These are phyloP conservation scores for Sisymbrium irio DNA, from an alignment of 345 rosid genomes.

Conservation along the genomic window DNA sequence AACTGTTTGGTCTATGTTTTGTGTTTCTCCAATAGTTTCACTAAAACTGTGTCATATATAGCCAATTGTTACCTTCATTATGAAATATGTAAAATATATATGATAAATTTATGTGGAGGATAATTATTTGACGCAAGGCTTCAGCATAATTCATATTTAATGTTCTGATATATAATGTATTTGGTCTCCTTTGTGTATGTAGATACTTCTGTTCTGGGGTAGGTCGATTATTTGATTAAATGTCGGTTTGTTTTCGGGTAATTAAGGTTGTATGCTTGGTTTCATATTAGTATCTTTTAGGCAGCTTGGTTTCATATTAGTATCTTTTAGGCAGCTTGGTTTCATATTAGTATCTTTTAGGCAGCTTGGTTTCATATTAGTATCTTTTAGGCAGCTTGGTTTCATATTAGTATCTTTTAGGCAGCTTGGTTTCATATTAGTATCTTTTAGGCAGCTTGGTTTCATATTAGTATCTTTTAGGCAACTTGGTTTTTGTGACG, in stretches of 20 bases:
- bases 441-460: no score
- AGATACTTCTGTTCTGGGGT: not conserved
- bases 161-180: no score
- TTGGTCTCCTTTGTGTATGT: not conserved
- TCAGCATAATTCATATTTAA: not conserved
- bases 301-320: no score
- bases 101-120: not conserved
- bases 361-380: no score
- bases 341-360: no score
- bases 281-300: no score
- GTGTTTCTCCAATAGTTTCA: not conserved
- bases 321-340: no score
- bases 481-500: no score
- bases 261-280: not conserved
- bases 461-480: no score
- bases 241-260: not conserved
- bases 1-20: not conserved
- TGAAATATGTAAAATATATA: not conserved
- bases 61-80: not conserved
- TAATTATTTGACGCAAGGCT: not conserved
- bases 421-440: no score
- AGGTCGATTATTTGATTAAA: not conserved
- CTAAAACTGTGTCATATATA: not conserved
- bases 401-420: no score
- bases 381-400: no score